Evolutionary conservation across 2,329 filamentous ascomycete genomes (phyloP), one percentile per base, ranked within the genome.

Genomic region (Colletotrichum falcatum): DNA sequence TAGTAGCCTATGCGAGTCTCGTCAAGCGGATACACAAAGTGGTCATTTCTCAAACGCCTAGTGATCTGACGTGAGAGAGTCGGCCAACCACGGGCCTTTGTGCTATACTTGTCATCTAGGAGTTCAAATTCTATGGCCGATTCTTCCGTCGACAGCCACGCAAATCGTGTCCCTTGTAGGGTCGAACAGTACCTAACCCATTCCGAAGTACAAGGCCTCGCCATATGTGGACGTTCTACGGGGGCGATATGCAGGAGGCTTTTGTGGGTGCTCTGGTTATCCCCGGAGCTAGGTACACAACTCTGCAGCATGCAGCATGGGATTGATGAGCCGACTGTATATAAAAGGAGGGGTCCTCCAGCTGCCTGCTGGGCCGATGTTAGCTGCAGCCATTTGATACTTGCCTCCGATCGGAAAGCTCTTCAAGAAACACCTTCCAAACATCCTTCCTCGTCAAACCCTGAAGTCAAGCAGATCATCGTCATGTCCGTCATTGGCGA

Each of bases 41-140:
- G 35, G 33, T 23, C 33, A 33, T 53, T 30, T 18, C 20, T 12
- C n/a, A 44, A 56, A 55, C 48, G 18, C 49, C 49, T 48, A 23
- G 11, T n/a, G 44, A 46, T 44, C 67, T 70, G 67, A 70, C 56
- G 67, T 67, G 63, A 67, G 63, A 67, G 63, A 67, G 42, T 39
- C 58, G 28, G 16, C 62, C 44, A 28, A 37, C 54, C 23, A 35
- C 37, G 28, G 44, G 33, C 37, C 61, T 59, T 65, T 23, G 28
- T 46, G 51, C 35, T 30, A 39, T 33, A 14, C 60, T 37, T 39
- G 60, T 28, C 55, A 8, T 44, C 28, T 35, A 30, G 39, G 11
- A 3, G 1, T 23, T 12, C 1, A 18, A 20, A 37, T n/a, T 46
- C 14, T 54, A 46, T 23, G 44, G 3, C 49, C 33, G 28, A 9